Conservation (phyloP, 176 grass and related monocot species). For the Tillandsia leiboldiana region DNA sequence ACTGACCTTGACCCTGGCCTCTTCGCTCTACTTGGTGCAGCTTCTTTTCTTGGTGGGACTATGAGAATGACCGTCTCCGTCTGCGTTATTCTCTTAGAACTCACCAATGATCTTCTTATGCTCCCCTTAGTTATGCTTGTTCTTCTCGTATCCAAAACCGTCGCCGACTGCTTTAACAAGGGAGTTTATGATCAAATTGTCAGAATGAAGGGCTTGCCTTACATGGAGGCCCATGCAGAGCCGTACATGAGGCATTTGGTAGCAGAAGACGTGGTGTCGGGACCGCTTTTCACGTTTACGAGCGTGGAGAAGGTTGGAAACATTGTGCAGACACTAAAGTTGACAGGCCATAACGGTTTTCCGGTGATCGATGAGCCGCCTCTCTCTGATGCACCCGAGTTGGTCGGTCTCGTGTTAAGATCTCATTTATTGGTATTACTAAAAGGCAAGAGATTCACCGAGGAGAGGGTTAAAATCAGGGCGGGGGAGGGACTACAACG, state of each 20-base stretch:
- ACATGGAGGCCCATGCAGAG: slow-evolving; percentile 87
- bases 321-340: slow-evolving; percentile 48
- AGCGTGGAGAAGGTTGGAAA: slow-evolving; percentile 72
- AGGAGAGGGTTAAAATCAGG: slow-evolving; percentile 44
- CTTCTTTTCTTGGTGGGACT: slow-evolving; percentile 83
- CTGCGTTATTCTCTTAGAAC: slow-evolving; percentile 86
- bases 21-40: slow-evolving; percentile 72
- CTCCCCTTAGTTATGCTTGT: slow-evolving; percentile 94
- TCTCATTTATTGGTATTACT: slow-evolving; percentile 75
- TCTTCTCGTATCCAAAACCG: slow-evolving; percentile 82
- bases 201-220: slow-evolving; percentile 86
- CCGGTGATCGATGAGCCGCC: slow-evolving; percentile 84
- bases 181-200: slow-evolving; percentile 89
- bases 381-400: slow-evolving; percentile 59
- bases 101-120: slow-evolving; percentile 83
- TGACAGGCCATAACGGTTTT: slow-evolving; percentile 88
- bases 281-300: slow-evolving; percentile 53
- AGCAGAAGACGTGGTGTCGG: slow-evolving; percentile 64
- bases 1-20: slow-evolving; percentile 67
- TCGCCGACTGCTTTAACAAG: slow-evolving; percentile 84
- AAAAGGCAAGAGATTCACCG: slow-evolving; percentile 53
- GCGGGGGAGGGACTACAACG: slow-evolving; percentile 33
- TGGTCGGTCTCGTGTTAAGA: slow-evolving; percentile 69
- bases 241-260: slow-evolving; percentile 69
- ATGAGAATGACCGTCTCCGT: slow-evolving; percentile 98